phyloP scores from a whole-genome alignment of 345 rosid species.

The Bruguiera sexangula region DNA sequence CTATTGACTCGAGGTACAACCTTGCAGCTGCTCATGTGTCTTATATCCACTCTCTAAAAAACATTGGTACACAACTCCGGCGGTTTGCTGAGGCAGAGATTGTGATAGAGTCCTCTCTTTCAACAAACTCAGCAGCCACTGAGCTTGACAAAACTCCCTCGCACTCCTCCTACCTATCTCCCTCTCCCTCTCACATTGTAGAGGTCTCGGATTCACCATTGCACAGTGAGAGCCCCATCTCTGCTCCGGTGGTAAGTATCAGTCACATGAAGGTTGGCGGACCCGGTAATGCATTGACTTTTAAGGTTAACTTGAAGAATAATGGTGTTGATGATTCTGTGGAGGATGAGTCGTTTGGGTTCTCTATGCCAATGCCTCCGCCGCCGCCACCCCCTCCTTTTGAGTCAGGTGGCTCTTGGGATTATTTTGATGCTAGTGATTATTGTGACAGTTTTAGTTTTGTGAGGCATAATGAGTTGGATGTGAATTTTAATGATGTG shows the following conservation, averaged over 20 bases:
- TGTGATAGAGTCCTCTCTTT: conserved; percentile 54
- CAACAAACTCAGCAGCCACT: conserved; percentile 50
- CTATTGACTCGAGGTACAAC: conserved; percentile 71
- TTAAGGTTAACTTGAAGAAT: conserved; percentile 43
- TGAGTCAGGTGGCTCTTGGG: conserved; percentile 64
- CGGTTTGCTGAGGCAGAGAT: conserved; percentile 73
- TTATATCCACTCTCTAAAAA: conserved; percentile 66
- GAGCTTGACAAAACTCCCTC: conserved; percentile 83
- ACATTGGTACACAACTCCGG: conserved; percentile 70
- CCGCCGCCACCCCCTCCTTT: conserved; percentile 53
- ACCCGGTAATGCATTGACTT: conserved; percentile 41
- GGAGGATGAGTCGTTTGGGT: conserved; percentile 39
- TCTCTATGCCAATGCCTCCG: conserved; percentile 43
- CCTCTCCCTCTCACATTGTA: conserved; percentile 51
- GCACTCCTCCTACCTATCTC: conserved; percentile 67
- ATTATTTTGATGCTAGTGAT: conserved; percentile 67
- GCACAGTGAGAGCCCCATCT: conserved; percentile 41
- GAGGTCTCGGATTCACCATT: conserved; percentile 62
- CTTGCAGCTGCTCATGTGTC: conserved; percentile 93
- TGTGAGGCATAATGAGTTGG: conserved; percentile 37
- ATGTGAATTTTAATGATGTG: conserved; percentile 36
- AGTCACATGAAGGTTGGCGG: conserved; percentile 53
- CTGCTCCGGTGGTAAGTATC: conserved; percentile 34
- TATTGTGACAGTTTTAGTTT: conserved; percentile 62
- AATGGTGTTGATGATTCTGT: conserved; percentile 25